Percentiles rank a stretch among this genome's conserved stretches.
Conservation (phyloP, 2,329 filamentous ascomycete species). For the Colletotrichum liriopes region DNA sequence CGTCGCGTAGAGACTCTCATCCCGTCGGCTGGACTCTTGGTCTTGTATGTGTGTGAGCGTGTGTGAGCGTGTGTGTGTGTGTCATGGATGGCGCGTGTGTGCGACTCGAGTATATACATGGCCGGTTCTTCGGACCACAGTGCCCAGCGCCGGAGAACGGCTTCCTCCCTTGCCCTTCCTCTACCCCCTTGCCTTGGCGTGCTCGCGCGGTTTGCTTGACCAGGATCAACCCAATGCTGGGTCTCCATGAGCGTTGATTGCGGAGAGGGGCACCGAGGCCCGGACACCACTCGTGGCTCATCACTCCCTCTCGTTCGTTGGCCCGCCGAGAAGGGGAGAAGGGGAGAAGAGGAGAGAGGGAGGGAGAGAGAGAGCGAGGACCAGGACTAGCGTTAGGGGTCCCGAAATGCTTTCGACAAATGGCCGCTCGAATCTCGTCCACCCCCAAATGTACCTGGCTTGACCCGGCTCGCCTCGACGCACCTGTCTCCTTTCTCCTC, state of each 20-base stretch:
- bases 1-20: background rate
- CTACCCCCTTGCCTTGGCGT: conserved; percentile 18
- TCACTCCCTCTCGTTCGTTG: conserved; percentile 27
- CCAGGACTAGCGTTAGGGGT: conserved; percentile 32
- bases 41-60: conserved; percentile 4
- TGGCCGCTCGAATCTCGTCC: conserved; percentile 16
- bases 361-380: background rate
- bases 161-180: conserved; percentile 19
- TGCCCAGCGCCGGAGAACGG: conserved; percentile 30
- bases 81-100: conserved; percentile 3
- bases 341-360: background rate
- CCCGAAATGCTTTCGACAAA: conserved; percentile 20
- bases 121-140: conserved; percentile 37
- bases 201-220: conserved; percentile 28
- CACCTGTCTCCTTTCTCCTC: conserved; percentile 9
- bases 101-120: conserved; percentile 30
- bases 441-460: conserved; percentile 27
- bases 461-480: conserved; percentile 30
- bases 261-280: conserved; percentile 38
- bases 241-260: conserved; percentile 35
- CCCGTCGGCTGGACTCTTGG: background rate
- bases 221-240: conserved; percentile 36
- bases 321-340: background rate
- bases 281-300: conserved; percentile 22
- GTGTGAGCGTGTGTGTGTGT: background rate